Base-by-base conservation (phyloP, 169 alveolate species). In the Plasmodium gallinaceum region DNA sequence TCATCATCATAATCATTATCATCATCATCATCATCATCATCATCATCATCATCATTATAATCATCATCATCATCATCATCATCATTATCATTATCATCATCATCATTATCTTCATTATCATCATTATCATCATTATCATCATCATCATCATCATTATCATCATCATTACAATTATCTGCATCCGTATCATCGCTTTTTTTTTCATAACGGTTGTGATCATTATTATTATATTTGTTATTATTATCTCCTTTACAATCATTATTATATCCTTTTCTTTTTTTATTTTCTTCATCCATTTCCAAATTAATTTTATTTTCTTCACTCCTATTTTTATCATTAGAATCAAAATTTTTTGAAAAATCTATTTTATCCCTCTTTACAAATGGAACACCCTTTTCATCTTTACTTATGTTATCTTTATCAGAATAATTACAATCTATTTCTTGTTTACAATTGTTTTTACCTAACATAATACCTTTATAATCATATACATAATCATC, bases 391-490 rank as follows among this genome's bases (percentile, higher is more conserved):
- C 10, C 51, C 7, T 24, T 20, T 26, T 37, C 73, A 26, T 37
- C 73, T 64, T 20, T 51, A 12, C 4, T 32, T n/a, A n/a, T n/a
- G n/a, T n/a, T n/a, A n/a, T n/a, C n/a, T n/a, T 42, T 57, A 39
- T 39, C 43, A n/a, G 42, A 24, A 7, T 7, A 20, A 2, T 46
- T 46, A n/a, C 7, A 43, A 54, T 22, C 9, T 7, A n/a, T 37
- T 61, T 73, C 87, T 61, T 45, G 51, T 1, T 74, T 74, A 46
- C 12, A 18, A 18, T 22, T 74, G 42, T 74, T 72, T 20, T 26
- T 37, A 32, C 58, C 58, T 26, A n/a, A n/a, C n/a, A n/a, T n/a
- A n/a, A n/a, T n/a, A n/a, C n/a, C n/a, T n/a, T n/a, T n/a, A n/a
- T n/a, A n/a, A n/a, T n/a, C n/a, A n/a, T n/a, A n/a, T n/a, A n/a